A percentile compares a stretch with the other conserved stretches of the same genome.
Conservation (phyloP, 805 yeast genomes). For the Tetrapisispora iriomotensis region DNA sequence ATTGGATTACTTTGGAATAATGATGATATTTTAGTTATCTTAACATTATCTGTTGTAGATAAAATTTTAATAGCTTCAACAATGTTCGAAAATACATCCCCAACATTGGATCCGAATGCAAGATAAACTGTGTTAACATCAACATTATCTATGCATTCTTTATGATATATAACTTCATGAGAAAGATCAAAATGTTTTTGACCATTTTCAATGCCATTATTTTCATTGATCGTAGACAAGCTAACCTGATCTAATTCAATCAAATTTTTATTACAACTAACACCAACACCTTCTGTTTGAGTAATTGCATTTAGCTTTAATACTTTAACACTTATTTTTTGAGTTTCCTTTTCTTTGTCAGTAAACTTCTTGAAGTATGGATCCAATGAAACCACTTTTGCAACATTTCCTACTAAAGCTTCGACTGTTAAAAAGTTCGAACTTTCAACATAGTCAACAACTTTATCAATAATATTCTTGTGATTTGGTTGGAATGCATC, state of each 20-base stretch:
- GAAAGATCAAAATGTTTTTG: conserved; percentile 31
- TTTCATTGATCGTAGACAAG: neutral
- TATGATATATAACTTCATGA: conserved; percentile 3
- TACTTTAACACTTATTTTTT: conserved; percentile 46
- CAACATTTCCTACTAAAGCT: conserved; percentile 70
- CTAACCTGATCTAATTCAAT: conserved; percentile 29
- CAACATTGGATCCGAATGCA: conserved; percentile 87
- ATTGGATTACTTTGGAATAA: conserved; percentile 85
- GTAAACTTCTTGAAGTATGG: conserved; percentile 33
- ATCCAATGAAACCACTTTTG: conserved; percentile 43
- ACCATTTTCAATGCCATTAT: neutral
- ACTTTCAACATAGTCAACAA: conserved; percentile 55
- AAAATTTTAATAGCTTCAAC: conserved; percentile 38
- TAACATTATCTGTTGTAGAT: conserved; percentile 31
- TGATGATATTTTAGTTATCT: conserved; percentile 57
- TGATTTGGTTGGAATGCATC: conserved; percentile 9
- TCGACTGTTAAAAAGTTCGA: conserved; percentile 88
- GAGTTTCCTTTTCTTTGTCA: conserved; percentile 5
- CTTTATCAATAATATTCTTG: conserved; percentile 38
- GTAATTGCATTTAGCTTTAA: conserved; percentile 85
- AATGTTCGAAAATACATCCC: conserved; percentile 59
- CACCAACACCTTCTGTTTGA: conserved; percentile 85
- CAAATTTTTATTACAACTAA: conserved; percentile 46
- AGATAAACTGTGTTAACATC: conserved; percentile 23
- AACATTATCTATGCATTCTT: conserved; percentile 30